Percentiles rank a stretch among this genome's conserved stretches.
These are phyloP conservation scores for Colletotrichum sidae DNA, from an alignment of 2,329 filamentous ascomycete species.

Conservation along the genomic window DNA sequence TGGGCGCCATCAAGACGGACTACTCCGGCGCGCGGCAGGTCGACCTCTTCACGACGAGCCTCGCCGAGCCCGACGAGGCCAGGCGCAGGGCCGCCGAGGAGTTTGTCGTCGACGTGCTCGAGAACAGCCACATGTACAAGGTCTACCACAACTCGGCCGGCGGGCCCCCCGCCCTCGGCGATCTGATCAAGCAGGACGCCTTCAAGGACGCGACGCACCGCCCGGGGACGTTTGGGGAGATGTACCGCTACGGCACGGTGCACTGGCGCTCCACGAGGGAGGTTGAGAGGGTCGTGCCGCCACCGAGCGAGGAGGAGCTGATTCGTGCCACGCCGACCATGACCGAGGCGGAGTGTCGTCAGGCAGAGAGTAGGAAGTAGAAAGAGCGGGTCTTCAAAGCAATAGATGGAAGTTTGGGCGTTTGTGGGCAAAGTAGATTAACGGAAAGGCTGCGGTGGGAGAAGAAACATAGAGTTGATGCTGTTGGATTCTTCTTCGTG, in stretches of 20 bases:
- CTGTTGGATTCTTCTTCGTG: too few species aligned
- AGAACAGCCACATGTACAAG: slow-evolving; percentile 51
- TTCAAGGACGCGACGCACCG: slow-evolving; percentile 45
- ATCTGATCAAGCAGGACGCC: slow-evolving; percentile 44
- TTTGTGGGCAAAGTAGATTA: too few species aligned
- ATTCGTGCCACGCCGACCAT: slow-evolving; percentile 40
- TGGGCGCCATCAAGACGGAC: slow-evolving; percentile 46
- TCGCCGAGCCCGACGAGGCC: slow-evolving; percentile 45
- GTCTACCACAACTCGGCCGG: slow-evolving; percentile 50
- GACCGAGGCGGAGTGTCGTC: too few species aligned
- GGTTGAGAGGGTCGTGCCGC: slow-evolving; percentile 43
- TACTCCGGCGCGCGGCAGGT: slow-evolving; percentile 44
- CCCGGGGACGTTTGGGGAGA: slow-evolving; percentile 47
- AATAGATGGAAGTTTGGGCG: too few species aligned
- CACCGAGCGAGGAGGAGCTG: slow-evolving; percentile 40
- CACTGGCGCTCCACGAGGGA: slow-evolving; percentile 46
- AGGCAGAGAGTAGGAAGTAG: too few species aligned
- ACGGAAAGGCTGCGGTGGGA: too few species aligned
- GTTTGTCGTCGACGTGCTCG: slow-evolving; percentile 48
- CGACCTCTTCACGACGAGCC: slow-evolving; percentile 46
- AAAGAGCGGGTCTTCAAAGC: too few species aligned
- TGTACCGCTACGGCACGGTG: slow-evolving; percentile 50
- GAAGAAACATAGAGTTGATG: too few species aligned
- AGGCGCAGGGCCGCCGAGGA: slow-evolving; percentile 44
- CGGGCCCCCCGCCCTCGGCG: slow-evolving; percentile 45